Conservation (phyloP, 2,329 filamentous ascomycete genomes). For the Fusarium buharicum region DNA sequence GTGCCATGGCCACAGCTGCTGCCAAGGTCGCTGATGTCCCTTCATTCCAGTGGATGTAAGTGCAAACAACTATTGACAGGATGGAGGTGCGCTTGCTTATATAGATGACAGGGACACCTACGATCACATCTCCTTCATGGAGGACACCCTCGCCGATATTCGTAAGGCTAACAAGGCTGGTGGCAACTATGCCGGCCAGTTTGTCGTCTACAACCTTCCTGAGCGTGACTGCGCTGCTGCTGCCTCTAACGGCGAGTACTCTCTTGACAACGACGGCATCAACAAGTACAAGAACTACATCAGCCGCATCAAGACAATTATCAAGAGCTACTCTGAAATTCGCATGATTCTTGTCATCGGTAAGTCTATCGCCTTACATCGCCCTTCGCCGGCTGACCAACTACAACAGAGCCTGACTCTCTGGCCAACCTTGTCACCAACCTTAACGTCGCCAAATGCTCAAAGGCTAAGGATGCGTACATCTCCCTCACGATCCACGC, state of each 20-base stretch:
- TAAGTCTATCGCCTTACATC: conserved; percentile 13
- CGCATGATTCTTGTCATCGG: conserved; percentile 58
- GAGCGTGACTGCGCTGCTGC: conserved; percentile 68
- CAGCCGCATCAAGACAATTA: conserved; percentile 56
- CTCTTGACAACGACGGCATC: conserved; percentile 61
- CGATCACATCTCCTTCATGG: conserved; percentile 60
- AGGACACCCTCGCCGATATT: conserved; percentile 58
- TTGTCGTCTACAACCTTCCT: conserved; percentile 68
- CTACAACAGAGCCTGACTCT: conserved; percentile 62
- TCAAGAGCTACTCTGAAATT: conserved; percentile 57
- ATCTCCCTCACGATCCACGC: conserved; percentile 62
- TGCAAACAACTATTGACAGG: neutral
- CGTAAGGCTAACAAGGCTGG: conserved; percentile 51
- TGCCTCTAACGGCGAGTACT: conserved; percentile 67
- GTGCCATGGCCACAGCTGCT: conserved; percentile 63
- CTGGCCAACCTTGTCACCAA: conserved; percentile 70
- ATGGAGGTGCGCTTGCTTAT: conserved; percentile 4
- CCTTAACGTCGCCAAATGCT: conserved; percentile 61
- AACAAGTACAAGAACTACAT: conserved; percentile 68
- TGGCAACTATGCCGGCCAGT: conserved; percentile 57
- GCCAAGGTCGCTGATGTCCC: conserved; percentile 63
- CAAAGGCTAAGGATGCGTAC: conserved; percentile 60
- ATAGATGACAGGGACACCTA: conserved; percentile 57
- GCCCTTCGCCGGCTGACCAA: neutral
- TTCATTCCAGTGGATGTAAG: conserved; percentile 64